phyloP scores from a whole-genome alignment of 164 flowering plant species.

The Berberis vulgaris region DNA sequence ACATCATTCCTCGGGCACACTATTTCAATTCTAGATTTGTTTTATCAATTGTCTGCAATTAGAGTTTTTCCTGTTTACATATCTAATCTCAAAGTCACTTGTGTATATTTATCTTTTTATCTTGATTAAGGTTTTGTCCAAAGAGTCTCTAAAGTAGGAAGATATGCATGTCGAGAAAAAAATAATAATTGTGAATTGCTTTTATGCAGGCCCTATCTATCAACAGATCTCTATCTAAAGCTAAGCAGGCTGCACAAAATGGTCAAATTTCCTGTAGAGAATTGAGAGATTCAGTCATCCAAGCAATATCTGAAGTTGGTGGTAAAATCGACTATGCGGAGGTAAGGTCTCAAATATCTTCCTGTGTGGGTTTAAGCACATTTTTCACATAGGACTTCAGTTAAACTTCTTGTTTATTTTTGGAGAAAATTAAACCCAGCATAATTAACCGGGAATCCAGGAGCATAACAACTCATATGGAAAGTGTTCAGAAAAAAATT shows the following conservation, averaged over 20 bases:
- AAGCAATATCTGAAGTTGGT: constrained; percentile 57
- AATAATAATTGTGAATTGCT: not conserved
- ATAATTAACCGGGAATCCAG: too few species aligned
- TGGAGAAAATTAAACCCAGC: too few species aligned
- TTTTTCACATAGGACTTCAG: too few species aligned
- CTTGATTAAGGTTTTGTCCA: too few species aligned
- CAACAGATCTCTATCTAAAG: constrained; percentile 49
- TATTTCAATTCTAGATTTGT: not conserved
- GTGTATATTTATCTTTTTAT: too few species aligned
- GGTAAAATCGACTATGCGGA: constrained; percentile 91
- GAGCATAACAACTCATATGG: too few species aligned
- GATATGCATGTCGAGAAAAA: not conserved
- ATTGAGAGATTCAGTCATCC: constrained; percentile 42
- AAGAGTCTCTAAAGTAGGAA: too few species aligned
- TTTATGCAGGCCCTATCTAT: constrained; percentile 77
- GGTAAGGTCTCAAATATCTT: constrained; percentile 25
- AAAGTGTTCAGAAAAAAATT: too few species aligned
- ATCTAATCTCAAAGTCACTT: too few species aligned
- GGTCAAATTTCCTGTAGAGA: constrained; percentile 51
- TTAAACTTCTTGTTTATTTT: not conserved
- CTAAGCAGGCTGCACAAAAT: constrained; percentile 51
- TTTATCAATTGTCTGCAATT: too few species aligned
- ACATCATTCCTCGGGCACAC: not conserved
- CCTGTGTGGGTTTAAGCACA: too few species aligned
- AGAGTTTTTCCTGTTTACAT: too few species aligned